Conservation (phyloP, 768 basidiomycete genomes). For the Phylloporus sp. region DNA sequence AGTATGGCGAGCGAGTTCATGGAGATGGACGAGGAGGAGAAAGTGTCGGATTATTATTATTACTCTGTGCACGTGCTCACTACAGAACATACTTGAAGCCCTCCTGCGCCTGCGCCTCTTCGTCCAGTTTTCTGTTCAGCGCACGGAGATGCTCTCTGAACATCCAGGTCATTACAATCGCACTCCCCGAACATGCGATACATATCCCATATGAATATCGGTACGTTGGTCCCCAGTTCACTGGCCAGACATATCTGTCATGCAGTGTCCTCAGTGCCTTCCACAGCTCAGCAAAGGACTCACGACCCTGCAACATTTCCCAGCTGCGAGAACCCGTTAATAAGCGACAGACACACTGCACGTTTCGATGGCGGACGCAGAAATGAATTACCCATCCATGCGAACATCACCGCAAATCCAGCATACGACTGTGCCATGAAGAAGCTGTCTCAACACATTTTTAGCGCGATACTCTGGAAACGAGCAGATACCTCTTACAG, state of each 20-base stretch:
- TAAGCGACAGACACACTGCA: constrained; percentile 74
- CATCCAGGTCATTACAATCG: constrained; percentile 48
- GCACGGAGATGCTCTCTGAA: constrained; percentile 42
- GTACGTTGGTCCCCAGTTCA: constrained; percentile 68
- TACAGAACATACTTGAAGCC: constrained; percentile 49
- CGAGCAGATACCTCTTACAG: constrained; percentile 39
- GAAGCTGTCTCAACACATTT: constrained; percentile 43
- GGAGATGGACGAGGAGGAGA: neutral
- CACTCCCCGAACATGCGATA: constrained; percentile 50
- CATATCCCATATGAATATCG: constrained; percentile 71
- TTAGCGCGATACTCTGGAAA: constrained; percentile 5
- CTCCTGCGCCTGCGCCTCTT: constrained; percentile 33
- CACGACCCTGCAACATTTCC: constrained; percentile 85
- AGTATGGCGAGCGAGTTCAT: constrained; percentile 86
- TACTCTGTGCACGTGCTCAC: neutral
- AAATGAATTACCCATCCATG: constrained; percentile 56
- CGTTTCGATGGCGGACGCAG: constrained; percentile 81
- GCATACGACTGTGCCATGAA: constrained; percentile 73
- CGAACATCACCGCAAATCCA: constrained; percentile 61
- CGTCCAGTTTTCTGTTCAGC: constrained; percentile 39
- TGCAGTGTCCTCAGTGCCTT: neutral
- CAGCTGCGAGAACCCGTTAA: constrained; percentile 78
- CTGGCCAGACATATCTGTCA: constrained; percentile 62
- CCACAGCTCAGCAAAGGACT: constrained; percentile 26
- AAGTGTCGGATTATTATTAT: neutral